Conservation (phyloP, 2,329 filamentous ascomycete species). For the Fusarium haematococcum region DNA sequence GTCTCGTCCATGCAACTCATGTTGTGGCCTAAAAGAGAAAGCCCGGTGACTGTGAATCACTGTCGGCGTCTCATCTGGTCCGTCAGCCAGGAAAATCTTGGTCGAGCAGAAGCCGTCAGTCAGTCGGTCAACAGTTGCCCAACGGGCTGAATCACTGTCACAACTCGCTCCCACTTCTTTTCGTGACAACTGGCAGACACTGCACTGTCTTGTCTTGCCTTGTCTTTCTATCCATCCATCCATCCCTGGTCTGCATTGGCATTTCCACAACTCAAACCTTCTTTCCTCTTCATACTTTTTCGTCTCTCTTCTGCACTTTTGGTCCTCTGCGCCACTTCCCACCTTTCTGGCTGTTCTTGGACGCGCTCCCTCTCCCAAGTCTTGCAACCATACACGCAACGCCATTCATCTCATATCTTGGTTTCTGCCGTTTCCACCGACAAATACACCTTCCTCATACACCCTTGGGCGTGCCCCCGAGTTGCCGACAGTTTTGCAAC, state of each 20-base stretch:
- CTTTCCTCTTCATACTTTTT: constrained; percentile 13
- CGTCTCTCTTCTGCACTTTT: constrained; percentile 17
- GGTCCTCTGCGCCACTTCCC: neutral
- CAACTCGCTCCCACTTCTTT: constrained; percentile 18
- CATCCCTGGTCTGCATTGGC: neutral
- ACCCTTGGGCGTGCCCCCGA: constrained; percentile 19
- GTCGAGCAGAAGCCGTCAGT: constrained; percentile 14
- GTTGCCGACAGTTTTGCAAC: constrained; percentile 27
- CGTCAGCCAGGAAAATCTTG: neutral
- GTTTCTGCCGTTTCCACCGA: neutral
- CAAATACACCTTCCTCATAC: neutral
- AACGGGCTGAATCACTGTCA: constrained; percentile 22
- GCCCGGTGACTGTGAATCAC: constrained; percentile 24
- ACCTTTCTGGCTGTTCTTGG: neutral
- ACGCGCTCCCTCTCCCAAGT: neutral
- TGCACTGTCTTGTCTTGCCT: constrained; percentile 1
- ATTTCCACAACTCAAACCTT: constrained; percentile 10
- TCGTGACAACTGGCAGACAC: constrained; percentile 16
- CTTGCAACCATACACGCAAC: neutral
- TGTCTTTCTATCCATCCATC: neutral
- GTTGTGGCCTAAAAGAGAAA: constrained; percentile 26
- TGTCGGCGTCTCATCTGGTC: neutral
- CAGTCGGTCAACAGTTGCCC: constrained; percentile 25
- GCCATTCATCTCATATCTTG: neutral
- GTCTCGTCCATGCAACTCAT: constrained; percentile 27